These are phyloP conservation scores for Nigrospora sphaerica DNA, from an alignment of 2,329 filamentous ascomycete genomes.

Conservation along the genomic window DNA sequence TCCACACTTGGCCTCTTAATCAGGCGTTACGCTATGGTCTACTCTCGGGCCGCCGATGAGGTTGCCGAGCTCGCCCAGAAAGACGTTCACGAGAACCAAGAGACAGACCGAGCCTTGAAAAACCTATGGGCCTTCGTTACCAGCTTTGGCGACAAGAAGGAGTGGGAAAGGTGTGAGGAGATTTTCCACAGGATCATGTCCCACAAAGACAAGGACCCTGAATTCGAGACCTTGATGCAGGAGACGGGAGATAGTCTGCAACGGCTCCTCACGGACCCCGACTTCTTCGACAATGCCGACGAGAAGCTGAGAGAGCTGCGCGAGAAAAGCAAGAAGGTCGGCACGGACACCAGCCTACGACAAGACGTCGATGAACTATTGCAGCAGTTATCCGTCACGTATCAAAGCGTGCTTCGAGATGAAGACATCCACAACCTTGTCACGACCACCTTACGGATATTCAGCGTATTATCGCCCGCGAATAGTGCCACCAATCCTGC, in stretches of 20 bases:
- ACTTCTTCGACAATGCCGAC: conserved; percentile 73
- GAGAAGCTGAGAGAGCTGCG: conserved; percentile 44
- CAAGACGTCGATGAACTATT: conserved; percentile 69
- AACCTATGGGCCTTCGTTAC: conserved; percentile 78
- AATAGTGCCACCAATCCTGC: conserved; percentile 61
- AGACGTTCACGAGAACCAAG: conserved; percentile 66
- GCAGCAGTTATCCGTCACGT: conserved; percentile 58
- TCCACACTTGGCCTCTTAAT: conserved; percentile 70
- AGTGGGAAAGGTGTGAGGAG: conserved; percentile 70
- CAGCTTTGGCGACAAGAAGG: conserved; percentile 66
- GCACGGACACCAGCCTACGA: conserved; percentile 59
- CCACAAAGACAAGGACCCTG: conserved; percentile 68
- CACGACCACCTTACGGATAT: conserved; percentile 59
- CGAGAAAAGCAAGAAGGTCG: conserved; percentile 53
- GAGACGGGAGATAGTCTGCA: conserved; percentile 70
- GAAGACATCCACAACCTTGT: conserved; percentile 63
- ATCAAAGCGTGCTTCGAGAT: conserved; percentile 65
- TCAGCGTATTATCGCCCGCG: conserved; percentile 60
- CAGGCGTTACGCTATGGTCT: conserved; percentile 69
- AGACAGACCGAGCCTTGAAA: conserved; percentile 65
- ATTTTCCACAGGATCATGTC: conserved; percentile 64
- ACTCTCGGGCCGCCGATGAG: conserved; percentile 66
- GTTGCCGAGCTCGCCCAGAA: conserved; percentile 60
- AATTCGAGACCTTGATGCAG: conserved; percentile 72
- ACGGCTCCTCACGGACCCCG: conserved; percentile 75